A percentile compares a stretch with the other conserved stretches of the same genome.
Evolutionary conservation across 1,139 yeast genomes (phyloP).

Genomic region (Yamadazyma spencermartinsiae): DNA sequence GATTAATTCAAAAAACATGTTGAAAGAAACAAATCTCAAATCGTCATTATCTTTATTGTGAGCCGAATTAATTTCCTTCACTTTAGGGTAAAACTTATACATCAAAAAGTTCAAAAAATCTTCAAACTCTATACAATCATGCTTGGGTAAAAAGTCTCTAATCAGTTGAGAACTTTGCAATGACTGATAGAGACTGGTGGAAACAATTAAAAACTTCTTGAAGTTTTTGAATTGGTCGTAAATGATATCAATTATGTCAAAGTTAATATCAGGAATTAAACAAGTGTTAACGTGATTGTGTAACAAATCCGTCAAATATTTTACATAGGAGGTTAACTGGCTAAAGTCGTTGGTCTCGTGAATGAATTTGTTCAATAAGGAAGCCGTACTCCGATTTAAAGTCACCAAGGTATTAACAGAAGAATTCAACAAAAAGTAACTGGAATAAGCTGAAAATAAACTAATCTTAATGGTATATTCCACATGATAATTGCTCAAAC

Average conservation of each 20-base stretch:
- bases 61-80: constrained; percentile 25
- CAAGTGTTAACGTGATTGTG: constrained; percentile 27
- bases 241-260: constrained; percentile 24
- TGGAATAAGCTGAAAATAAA: constrained; percentile 38
- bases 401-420: constrained; percentile 34
- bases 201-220: constrained; percentile 22
- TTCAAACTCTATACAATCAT: constrained; percentile 29
- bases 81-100: constrained; percentile 28
- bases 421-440: constrained; percentile 35
- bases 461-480: constrained; percentile 43
- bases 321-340: constrained; percentile 25
- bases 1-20: constrained; percentile 32
- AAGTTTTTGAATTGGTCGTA: constrained; percentile 20
- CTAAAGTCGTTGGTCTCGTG: constrained; percentile 20
- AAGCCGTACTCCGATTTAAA: constrained; percentile 37
- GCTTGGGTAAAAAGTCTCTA: constrained; percentile 19
- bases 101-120: constrained; percentile 29
- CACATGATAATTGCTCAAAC: constrained; percentile 30
- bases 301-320: constrained; percentile 26
- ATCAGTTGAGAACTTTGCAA: constrained; percentile 14
- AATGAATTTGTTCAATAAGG: constrained; percentile 30
- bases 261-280: constrained; percentile 36
- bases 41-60: constrained; percentile 21
- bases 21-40: constrained; percentile 18
- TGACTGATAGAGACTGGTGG: constrained; percentile 16